Conservation (phyloP, 1,284 basidiomycete species). For the Rhizoctonia solani region DNA sequence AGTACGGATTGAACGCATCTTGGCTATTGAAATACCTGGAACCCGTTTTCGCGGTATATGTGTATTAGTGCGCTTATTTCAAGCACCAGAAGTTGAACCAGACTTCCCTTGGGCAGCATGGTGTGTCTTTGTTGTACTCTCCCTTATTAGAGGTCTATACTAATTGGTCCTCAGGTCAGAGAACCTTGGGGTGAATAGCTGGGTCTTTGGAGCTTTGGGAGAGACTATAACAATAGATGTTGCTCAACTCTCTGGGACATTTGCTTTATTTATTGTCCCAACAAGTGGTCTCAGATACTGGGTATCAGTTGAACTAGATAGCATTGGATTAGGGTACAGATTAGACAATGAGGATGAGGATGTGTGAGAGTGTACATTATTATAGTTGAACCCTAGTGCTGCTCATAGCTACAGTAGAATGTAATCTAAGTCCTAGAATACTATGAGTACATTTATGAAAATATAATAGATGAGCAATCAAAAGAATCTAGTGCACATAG, state of each 20-base stretch:
- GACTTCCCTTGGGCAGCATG: conserved; percentile 10
- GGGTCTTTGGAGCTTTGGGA: neutral
- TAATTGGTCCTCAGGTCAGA: neutral
- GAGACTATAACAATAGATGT: neutral
- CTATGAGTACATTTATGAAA: too few relatives aligned
- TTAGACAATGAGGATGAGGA: neutral
- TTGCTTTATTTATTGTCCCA: conserved; percentile 2
- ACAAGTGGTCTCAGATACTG: conserved; percentile 3
- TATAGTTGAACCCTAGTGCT: too few relatives aligned
- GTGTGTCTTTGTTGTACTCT: neutral
- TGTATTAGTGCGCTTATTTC: neutral
- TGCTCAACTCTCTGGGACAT: neutral
- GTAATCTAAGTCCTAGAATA: too few relatives aligned
- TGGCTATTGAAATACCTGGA: neutral
- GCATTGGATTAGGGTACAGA: neutral
- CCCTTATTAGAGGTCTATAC: neutral
- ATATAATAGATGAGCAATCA: too few relatives aligned
- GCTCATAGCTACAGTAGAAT: too few relatives aligned
- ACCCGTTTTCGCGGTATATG: neutral
- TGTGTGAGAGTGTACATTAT: neutral
- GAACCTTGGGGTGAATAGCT: conserved; percentile 1
- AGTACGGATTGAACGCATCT: conserved; percentile 2
- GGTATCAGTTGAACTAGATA: conserved; percentile 3
- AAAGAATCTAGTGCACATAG: too few relatives aligned
- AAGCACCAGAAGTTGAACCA: neutral